Evolutionary conservation across 106 monocot species (phyloP).

Genomic region (Chionographis japonica): DNA sequence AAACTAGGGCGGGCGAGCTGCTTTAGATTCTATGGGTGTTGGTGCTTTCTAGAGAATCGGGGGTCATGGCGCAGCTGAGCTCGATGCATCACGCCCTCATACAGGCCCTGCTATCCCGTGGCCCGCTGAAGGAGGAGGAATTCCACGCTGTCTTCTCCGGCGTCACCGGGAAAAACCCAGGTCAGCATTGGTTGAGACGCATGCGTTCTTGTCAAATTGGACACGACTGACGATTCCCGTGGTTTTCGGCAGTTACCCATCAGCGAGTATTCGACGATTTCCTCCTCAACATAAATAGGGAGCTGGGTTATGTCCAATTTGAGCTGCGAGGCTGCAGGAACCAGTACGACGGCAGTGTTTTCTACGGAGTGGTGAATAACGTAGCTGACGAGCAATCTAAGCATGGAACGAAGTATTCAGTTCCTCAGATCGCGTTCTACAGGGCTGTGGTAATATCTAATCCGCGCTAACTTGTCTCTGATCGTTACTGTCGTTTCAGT

Average conservation of each 20-base stretch:
- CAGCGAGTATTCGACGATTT: slow-evolving; percentile 44
- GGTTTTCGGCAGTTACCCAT: slow-evolving; percentile 35
- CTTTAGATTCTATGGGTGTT: no score
- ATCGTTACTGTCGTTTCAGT: no score
- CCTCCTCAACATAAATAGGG: slow-evolving; percentile 80
- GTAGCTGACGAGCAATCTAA: slow-evolving; percentile 91
- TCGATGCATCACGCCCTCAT: slow-evolving; percentile 84
- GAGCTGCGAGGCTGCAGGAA: slow-evolving; percentile 87
- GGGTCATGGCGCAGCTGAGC: slow-evolving; percentile 4
- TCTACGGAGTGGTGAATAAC: slow-evolving; percentile 87
- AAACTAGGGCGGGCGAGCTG: no score
- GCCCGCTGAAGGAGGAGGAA: slow-evolving; percentile 65
- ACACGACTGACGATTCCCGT: not conserved
- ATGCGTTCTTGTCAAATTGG: no score
- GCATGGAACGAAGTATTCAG: slow-evolving; percentile 82
- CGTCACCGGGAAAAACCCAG: slow-evolving; percentile 79
- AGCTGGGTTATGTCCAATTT: slow-evolving; percentile 74
- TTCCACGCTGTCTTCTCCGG: slow-evolving; percentile 60
- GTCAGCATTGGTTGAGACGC: slow-evolving; percentile 8
- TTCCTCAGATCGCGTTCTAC: slow-evolving; percentile 92
- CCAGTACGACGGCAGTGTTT: slow-evolving; percentile 86
- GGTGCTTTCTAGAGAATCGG: no score
- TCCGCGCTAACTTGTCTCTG: no score
- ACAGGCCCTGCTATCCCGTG: slow-evolving; percentile 76
- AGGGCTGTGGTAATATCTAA: slow-evolving; percentile 55